Conservation (phyloP, 345 rosid genomes). For the Rhodamnia argentea region DNA sequence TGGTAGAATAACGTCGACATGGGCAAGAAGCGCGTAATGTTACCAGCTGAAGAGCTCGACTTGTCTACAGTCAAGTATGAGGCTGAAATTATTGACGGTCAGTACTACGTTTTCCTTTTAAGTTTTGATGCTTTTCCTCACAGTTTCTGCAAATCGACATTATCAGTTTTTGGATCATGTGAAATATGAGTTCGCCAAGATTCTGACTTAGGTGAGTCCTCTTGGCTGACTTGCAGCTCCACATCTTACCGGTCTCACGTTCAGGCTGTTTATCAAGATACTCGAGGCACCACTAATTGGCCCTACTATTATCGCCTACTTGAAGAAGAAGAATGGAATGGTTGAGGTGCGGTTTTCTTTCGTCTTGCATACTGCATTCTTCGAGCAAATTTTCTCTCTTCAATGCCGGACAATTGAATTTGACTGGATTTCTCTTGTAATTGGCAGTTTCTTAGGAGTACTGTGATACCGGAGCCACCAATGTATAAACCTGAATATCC, state of each 20-base stretch:
- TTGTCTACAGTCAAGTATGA: slow-evolving; percentile 42
- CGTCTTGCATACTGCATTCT: not conserved
- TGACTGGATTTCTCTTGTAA: not conserved
- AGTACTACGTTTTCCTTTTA: not conserved
- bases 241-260: slow-evolving; percentile 53
- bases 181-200: not conserved
- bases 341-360: slow-evolving; percentile 30
- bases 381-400: not conserved
- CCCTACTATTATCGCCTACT: slow-evolving; percentile 27
- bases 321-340: slow-evolving; percentile 59
- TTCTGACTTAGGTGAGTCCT: not conserved
- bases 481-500: slow-evolving; percentile 87
- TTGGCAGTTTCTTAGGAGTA: slow-evolving; percentile 48
- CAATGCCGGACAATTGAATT: not conserved
- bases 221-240: slow-evolving; percentile 38
- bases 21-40: slow-evolving; percentile 52
- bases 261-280: slow-evolving; percentile 48
- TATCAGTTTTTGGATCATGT: not conserved
- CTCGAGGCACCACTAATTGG: slow-evolving; percentile 61
- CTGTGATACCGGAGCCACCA: slow-evolving; percentile 70
- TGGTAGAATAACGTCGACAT: slow-evolving; percentile 8
- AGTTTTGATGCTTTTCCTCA: not conserved
- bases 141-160: not conserved
- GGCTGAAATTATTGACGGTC: slow-evolving; percentile 42
- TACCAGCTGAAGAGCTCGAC: slow-evolving; percentile 45